Evolutionary conservation across 352 stramenopile genomes (phyloP).

Genomic region (Sclerospora graminicola): DNA sequence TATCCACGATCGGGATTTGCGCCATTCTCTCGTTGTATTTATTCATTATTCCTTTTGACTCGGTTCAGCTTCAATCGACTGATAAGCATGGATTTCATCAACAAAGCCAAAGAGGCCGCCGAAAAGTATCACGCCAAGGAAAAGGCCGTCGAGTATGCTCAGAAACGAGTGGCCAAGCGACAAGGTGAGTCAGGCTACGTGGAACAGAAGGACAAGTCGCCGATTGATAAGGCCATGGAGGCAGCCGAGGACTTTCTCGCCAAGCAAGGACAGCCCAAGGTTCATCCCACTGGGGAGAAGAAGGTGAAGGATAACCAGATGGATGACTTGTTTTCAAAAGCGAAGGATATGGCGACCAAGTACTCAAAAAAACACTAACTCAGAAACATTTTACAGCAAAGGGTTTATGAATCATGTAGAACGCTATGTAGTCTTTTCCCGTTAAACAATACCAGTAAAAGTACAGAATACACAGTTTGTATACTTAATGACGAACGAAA

Average conservation of each 20-base stretch:
- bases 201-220: slow-evolving; percentile 21
- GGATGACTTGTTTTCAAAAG: no score
- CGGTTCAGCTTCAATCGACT: not conserved
- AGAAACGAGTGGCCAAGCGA: slow-evolving; percentile 18
- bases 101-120: slow-evolving; percentile 19
- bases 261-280: slow-evolving; percentile 18
- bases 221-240: slow-evolving; percentile 16
- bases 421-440: no score
- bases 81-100: slow-evolving; percentile 20
- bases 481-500: no score
- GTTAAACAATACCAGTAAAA: no score
- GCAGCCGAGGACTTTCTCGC: slow-evolving; percentile 20
- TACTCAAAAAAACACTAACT: slow-evolving; percentile 20
- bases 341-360: slow-evolving; percentile 7
- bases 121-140: slow-evolving; percentile 28
- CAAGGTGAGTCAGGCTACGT: slow-evolving; percentile 8
- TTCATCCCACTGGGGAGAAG: slow-evolving; percentile 6
- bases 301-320: slow-evolving; percentile 22
- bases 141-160: slow-evolving; percentile 18
- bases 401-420: no score
- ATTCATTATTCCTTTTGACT: slow-evolving; percentile 11
- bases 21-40: not conserved
- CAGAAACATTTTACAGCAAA: no score
- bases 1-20: slow-evolving; percentile 7
- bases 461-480: no score